Percentiles rank a stretch among this genome's conserved stretches.
Conservation (phyloP, 2,329 filamentous ascomycete species). For the Fusarium sp. region DNA sequence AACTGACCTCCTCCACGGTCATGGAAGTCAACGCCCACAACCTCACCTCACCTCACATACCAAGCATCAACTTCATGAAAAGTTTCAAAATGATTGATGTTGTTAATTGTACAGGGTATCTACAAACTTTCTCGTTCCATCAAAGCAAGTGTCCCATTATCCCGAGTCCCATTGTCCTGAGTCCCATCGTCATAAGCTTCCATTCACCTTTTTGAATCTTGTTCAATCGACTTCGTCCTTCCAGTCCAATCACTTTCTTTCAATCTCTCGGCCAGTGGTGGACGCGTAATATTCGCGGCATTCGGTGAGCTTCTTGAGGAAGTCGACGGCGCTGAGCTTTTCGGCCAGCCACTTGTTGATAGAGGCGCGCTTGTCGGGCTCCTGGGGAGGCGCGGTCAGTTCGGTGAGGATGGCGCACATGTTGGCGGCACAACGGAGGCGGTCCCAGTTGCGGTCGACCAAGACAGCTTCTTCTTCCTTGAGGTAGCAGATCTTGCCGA, state of each 20-base stretch:
- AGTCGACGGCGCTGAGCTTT: constrained; percentile 40
- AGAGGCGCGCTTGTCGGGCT: constrained; percentile 15
- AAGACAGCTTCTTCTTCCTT: constrained; percentile 44
- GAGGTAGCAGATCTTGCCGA: constrained; percentile 42
- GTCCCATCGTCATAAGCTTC: not conserved
- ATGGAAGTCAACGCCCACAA: not conserved
- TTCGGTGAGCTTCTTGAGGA: constrained; percentile 30
- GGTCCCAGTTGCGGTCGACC: constrained; percentile 35
- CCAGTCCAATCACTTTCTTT: not conserved
- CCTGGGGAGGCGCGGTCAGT: constrained; percentile 34
- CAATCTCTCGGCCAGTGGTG: not conserved
- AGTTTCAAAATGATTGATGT: not conserved
- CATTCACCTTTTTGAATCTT: not conserved
- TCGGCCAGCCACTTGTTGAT: constrained; percentile 38
- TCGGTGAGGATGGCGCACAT: constrained; percentile 43
- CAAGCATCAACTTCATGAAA: not conserved
- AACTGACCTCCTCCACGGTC: not conserved
- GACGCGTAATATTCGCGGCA: constrained; percentile 9
- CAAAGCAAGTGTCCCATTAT: not conserved
- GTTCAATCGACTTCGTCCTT: not conserved
- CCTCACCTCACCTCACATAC: not conserved
- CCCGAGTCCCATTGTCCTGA: not conserved
- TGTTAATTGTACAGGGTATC: constrained; percentile 3
- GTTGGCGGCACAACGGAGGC: constrained; percentile 39
- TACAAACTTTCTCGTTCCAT: not conserved